Percentiles rank a stretch among this genome's conserved stretches.
Conservation (phyloP, 352 stramenopile genomes). For the Phytophthora tentaculata region DNA sequence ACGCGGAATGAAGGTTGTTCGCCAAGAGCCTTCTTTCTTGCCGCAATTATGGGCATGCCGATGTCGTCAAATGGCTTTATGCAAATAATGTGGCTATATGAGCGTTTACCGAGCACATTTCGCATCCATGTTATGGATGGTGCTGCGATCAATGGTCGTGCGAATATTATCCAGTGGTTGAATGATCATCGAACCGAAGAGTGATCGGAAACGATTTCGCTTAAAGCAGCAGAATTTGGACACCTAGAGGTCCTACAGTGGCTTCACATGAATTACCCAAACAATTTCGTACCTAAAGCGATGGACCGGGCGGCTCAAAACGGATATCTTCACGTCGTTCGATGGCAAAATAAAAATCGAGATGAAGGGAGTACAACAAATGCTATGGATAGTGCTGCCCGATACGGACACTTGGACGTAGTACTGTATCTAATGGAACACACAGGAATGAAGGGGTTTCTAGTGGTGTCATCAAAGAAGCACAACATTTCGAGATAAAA, state of each 20-base stretch:
- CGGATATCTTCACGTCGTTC: background rate
- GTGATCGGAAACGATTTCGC: background rate
- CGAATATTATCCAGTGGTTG: background rate
- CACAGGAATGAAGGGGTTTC: background rate
- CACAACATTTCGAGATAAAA: background rate
- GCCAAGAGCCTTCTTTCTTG: background rate
- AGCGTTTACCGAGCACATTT: background rate
- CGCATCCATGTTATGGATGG: background rate
- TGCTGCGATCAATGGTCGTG: background rate
- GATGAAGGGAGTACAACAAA: background rate
- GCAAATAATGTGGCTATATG: background rate
- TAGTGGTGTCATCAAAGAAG: background rate
- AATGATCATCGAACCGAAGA: background rate
- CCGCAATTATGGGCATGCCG: background rate
- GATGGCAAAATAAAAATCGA: constrained; percentile 7
- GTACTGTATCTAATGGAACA: constrained; percentile 4
- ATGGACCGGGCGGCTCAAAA: constrained; percentile 1
- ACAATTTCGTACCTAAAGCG: background rate
- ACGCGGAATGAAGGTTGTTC: background rate
- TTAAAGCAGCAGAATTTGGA: background rate
- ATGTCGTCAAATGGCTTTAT: background rate
- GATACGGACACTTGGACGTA: background rate
- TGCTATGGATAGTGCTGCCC: background rate
- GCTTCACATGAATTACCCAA: background rate
- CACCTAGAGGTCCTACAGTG: background rate